Evolutionary conservation across 2,329 filamentous ascomycete species (phyloP), one percentile per base, ranked within the genome.

Genomic region (Stagonosporopsis cucurbitacearum): DNA sequence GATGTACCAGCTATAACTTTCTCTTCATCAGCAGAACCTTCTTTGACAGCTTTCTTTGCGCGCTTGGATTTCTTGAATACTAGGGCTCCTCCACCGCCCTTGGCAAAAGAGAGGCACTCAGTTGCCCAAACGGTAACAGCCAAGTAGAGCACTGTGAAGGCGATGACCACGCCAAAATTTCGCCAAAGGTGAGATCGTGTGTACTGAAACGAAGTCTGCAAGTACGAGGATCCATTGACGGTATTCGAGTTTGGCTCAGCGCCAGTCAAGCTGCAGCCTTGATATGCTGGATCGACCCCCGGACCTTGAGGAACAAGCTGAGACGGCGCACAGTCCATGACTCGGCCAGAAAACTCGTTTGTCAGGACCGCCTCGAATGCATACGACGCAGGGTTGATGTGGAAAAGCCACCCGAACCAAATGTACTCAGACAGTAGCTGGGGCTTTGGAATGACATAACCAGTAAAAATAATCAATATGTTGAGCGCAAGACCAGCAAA

Each of bases 151-250:
- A 91, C 80, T 1, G 86, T 84, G 62, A 91, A 95, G 0, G 88
- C 90, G 63, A 93, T 86, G 1, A 95, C 76, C 3, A 93, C 87
- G 28, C 88, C 90, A 66, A 90, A 92, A 70, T 94, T 92, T 3
- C 90, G 86, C 80, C 87, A 89, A 0, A 88, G 73, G 65, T 89
- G 80, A 23, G 75, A 76, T 17, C 85, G 77, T 0, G 80, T 80
- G 64, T 87, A 88, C 40, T 81, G 77, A 71, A 84, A 89, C 7
- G 80, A 80, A 0, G 79, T 78, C 9, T 76, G 63, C 2, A 88
- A 68, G 63, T 88, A 90, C 20, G 75, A 75, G 2, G 78, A 69
- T 30, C 87, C 87, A 28, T 79, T 65, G 12, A 89, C 81, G 3
- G 70, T 76, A 1, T 77, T 76, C 19, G 78, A 77, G 28, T 83